Base-by-base conservation (phyloP, 208 protist genomes). In the Polymyxa betae region DNA sequence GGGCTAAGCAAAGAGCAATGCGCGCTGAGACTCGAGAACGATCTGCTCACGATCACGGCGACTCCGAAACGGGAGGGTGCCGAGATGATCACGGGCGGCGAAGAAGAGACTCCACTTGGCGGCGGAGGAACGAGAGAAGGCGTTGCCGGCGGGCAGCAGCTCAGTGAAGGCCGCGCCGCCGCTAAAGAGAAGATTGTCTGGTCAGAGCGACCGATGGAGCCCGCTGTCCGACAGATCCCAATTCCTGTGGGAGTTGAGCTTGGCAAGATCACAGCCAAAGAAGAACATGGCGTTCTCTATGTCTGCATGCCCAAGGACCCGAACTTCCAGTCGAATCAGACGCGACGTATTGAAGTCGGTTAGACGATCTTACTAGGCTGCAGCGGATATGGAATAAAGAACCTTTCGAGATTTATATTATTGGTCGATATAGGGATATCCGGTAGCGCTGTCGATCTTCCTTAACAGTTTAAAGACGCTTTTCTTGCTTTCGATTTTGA, bases 401-500 rank as follows among this genome's bases (percentile, higher is more conserved):
- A 66, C 54, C 16, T 32, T 66, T 16, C 16, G 29, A 32, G 29
- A 66, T 32, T 16, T 66, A 32, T 66, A 66, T 32, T 16, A 16
- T 66, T 16, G 16, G 54, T 66, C 29, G 54, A 32, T 29, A 29
- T 66, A 16, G 29, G 54, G 20, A 29, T 66, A 66, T 29, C 54
- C 54, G 54, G 29, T 29, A 32, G 54, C 16, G 20, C 54, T 16
- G 54, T 66, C 54, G 54, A 66, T 29, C 54, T 66, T 29, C 54
- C 29, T 16, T 29, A 66, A 29, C 54, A 66, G 54, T 29, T 29
- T 16, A 29, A 66, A 66, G 20, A 66, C 54, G 54, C 54, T 66
- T 16, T 66, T 16, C 54, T 66, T 66, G 54, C 29, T 66, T 66
- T 66, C 54, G 54, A 66, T 66, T 66, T 66, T 66, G 0, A 99